phyloP scores from a whole-genome alignment of 805 yeast genomes.

The Candida arabinofermentans region DNA sequence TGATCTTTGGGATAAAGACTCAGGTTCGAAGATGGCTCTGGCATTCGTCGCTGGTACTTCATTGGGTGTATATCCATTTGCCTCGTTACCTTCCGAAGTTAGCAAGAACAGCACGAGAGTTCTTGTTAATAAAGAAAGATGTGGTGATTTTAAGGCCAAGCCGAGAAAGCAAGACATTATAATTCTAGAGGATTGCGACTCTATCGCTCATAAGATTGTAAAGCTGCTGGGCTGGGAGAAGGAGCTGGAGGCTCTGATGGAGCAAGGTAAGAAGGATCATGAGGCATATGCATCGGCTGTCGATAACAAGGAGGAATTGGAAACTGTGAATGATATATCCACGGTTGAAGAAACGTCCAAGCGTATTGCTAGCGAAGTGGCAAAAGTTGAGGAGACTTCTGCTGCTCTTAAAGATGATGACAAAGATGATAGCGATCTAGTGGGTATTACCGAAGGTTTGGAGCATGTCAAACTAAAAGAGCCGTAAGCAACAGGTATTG shows the following conservation, averaged over 20 bases:
- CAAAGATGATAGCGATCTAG: slow-evolving; percentile 19
- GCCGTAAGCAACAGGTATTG: not conserved
- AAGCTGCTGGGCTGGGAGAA: slow-evolving; percentile 59
- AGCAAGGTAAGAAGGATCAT: slow-evolving; percentile 20
- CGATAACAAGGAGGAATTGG: not conserved
- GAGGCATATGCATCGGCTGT: slow-evolving; percentile 4
- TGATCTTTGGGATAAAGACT: slow-evolving; percentile 58
- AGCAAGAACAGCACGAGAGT: slow-evolving; percentile 47
- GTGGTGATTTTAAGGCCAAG: slow-evolving; percentile 61
- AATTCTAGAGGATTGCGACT: slow-evolving; percentile 61
- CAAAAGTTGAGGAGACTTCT: slow-evolving; percentile 20
- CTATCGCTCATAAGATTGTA: slow-evolving; percentile 51
- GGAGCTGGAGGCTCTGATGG: slow-evolving; percentile 44
- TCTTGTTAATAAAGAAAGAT: slow-evolving; percentile 69
- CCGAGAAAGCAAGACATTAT: slow-evolving; percentile 60
- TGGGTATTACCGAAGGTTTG: slow-evolving; percentile 9
- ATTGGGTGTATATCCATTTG: slow-evolving; percentile 86
- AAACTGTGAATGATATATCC: slow-evolving; percentile 4
- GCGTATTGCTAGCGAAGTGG: slow-evolving; percentile 24
- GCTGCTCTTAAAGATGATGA: slow-evolving; percentile 5
- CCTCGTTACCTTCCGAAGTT: slow-evolving; percentile 70
- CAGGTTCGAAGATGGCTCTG: slow-evolving; percentile 49
- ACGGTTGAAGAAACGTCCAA: slow-evolving; percentile 18
- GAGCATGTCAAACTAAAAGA: slow-evolving; percentile 13
- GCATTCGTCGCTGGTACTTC: slow-evolving; percentile 93